Evolutionary conservation across 179 eudicot species (phyloP), one percentile per base, ranked within the genome.

Genomic region (Spinacia oleracea): DNA sequence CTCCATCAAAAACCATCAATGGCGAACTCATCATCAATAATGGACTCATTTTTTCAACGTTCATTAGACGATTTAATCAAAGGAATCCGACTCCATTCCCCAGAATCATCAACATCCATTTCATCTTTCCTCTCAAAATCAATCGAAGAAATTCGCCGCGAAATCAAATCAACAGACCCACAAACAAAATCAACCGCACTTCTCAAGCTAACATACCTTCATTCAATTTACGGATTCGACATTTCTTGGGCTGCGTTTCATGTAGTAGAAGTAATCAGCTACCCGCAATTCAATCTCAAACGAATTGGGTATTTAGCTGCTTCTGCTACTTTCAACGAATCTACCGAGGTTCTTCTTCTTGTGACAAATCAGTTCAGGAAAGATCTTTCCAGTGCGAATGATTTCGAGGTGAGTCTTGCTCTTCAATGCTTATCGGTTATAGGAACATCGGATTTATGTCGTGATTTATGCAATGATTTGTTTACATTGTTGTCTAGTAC

Each of bases 351-450:
- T 45, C 73, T 91, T 62, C 91, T 95, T 60, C 90, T 95, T 53
- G 81, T 88, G 20, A 90, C 97, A 5, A 88, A 95, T 67, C 98
- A 93, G 81, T 86, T 95, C 55, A 88, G 93, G 42, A 95, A 95
- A 83, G 98, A 93, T 79, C 88, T 93, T 60, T 59, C 85, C 0
- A 89, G 93, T 23, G 12, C 81, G 0, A 93, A 91, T 59, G 84
- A 84, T 1, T 88, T 85, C 40, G 97, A 91, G 82, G 93, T 89
- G 1, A 85, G 93, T 76, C 75, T 91, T 20, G 95, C 97, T 1
- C 85, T 95, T 1, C 86, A 90, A 58, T 87, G 91, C 48, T 80
- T 95, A 1, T 83, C 91, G 2, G 72, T 84, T 25, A 85, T 93
- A 29, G 88, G 78, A 15, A 90, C 89, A 0, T 76, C 86, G 7